These are phyloP conservation scores for Ceratocystis alfenasii DNA, from an alignment of 2,329 filamentous ascomycete genomes.

Conservation along the genomic window DNA sequence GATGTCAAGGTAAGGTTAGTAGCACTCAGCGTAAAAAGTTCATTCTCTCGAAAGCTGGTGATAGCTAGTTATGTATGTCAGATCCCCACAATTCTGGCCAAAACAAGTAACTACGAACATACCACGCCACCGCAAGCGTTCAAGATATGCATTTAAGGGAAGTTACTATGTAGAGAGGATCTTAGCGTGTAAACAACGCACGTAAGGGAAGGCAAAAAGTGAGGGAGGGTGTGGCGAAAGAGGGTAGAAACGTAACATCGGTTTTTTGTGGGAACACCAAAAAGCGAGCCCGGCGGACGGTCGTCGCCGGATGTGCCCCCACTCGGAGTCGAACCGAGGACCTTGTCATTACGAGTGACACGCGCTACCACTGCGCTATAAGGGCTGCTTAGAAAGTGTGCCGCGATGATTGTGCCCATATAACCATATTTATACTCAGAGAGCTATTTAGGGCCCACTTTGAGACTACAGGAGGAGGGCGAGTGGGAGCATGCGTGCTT, in stretches of 20 bases:
- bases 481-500: no score
- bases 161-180: background rate
- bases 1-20: background rate
- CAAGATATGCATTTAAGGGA: background rate
- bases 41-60: background rate
- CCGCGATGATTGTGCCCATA: no score
- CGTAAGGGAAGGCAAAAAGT: slow-evolving; percentile 7
- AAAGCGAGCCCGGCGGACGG: background rate
- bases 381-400: slow-evolving; percentile 23
- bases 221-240: background rate
- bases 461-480: no score
- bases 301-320: slow-evolving; percentile 24
- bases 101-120: background rate
- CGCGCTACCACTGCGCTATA: slow-evolving; percentile 32
- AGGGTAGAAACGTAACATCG: background rate
- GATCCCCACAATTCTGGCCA: background rate
- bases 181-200: background rate
- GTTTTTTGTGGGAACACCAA: no score
- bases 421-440: no score
- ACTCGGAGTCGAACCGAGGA: slow-evolving; percentile 31
- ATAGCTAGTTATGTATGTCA: background rate
- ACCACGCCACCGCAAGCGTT: background rate
- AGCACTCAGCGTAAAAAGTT: background rate
- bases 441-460: no score
- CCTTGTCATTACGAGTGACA: slow-evolving; percentile 32